Conservation (phyloP, 352 stramenopile genomes). For the Globisporangium cystogenes region DNA sequence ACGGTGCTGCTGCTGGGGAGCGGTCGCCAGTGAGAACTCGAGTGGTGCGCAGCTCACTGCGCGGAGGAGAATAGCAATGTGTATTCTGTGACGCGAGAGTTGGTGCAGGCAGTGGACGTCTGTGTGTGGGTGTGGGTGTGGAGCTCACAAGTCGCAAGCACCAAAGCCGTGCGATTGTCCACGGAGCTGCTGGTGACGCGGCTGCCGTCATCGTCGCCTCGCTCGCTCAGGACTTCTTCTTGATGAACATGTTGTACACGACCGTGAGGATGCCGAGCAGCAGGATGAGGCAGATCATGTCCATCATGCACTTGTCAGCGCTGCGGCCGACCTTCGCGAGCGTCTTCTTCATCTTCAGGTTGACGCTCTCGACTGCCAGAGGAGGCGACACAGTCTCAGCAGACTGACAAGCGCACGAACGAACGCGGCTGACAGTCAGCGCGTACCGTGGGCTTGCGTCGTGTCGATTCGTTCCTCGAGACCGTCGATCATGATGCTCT, state of each 20-base stretch:
- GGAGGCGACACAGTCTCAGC: background rate
- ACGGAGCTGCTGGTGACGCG: background rate
- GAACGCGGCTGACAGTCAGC: background rate
- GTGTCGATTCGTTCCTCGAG: conserved; percentile 78
- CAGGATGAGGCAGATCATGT: conserved; percentile 87
- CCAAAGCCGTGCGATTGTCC: background rate
- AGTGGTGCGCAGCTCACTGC: background rate
- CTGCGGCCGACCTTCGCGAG: conserved; percentile 64
- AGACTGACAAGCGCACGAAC: background rate
- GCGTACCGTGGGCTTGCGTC: conserved; percentile 63
- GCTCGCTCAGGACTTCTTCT: conserved; percentile 32
- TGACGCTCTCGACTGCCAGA: conserved; percentile 67
- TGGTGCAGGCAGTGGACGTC: no score
- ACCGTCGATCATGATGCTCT: conserved; percentile 85
- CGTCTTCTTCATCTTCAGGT: conserved; percentile 85
- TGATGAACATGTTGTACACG: conserved; percentile 89
- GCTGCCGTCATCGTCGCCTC: background rate
- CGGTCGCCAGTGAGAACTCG: background rate
- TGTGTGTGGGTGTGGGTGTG: background rate
- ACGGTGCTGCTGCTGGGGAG: background rate
- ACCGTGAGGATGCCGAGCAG: conserved; percentile 79
- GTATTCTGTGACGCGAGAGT: background rate
- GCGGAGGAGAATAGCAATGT: background rate
- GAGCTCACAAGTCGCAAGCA: no score
- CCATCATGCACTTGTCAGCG: conserved; percentile 86